phyloP scores from a whole-genome alignment of 352 stramenopile genomes.

The Heterotrichella gracilis region DNA sequence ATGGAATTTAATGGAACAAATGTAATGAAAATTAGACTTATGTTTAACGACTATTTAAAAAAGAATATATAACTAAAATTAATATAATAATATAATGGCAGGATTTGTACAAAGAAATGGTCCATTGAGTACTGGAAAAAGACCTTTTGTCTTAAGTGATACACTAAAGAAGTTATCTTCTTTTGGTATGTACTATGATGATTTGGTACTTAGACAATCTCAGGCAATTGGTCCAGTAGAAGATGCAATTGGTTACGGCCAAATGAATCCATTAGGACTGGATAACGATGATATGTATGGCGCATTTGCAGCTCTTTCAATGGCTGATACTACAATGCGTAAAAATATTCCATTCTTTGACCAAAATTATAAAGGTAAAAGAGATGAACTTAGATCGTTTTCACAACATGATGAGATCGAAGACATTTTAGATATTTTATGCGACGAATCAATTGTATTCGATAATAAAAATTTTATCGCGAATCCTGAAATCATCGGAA shows the following conservation, averaged over 20 bases:
- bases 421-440: slow-evolving; percentile 1
- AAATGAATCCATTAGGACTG: not conserved
- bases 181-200: slow-evolving; percentile 10
- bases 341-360: slow-evolving; percentile 10
- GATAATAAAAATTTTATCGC: slow-evolving; percentile 5
- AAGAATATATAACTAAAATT: not conserved
- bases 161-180: slow-evolving; percentile 1
- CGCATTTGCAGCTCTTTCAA: not conserved
- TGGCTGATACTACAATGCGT: not conserved
- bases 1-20: no score
- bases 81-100: not conserved
- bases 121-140: slow-evolving; percentile 11
- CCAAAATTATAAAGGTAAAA: slow-evolving; percentile 7
- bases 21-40: no score
- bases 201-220: not conserved
- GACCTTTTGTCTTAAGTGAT: not conserved
- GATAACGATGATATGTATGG: not conserved
- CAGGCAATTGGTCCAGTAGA: not conserved
- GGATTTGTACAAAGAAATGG: not conserved
- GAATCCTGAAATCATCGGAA: not conserved
- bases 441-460: not conserved
- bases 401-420: not conserved
- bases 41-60: no score
- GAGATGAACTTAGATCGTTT: not conserved
- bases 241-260: not conserved